A percentile compares a stretch with the other conserved stretches of the same genome.
These are phyloP conservation scores for Bromus sterilis DNA, from an alignment of 176 grass and related monocot species.

Conservation along the genomic window DNA sequence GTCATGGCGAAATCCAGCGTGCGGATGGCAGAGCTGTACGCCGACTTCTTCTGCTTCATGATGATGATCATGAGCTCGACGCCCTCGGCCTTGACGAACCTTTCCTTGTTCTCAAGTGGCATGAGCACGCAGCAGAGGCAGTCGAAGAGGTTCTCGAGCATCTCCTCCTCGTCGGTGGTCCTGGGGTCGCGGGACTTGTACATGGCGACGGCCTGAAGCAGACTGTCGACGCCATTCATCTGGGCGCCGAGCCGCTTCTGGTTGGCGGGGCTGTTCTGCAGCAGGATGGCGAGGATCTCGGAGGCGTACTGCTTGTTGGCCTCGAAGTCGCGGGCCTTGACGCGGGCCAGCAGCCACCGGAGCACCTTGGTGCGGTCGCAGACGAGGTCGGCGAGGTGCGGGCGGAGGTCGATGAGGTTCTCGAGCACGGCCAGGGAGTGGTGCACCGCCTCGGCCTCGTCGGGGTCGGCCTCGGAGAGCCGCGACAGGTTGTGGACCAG, in stretches of 20 bases:
- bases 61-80: slow-evolving; percentile 99
- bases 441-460: slow-evolving; percentile 75
- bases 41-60: slow-evolving; percentile 95
- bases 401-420: slow-evolving; percentile 83
- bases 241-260: slow-evolving; percentile 87
- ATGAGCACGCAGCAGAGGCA: slow-evolving; percentile 89
- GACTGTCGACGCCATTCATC: slow-evolving; percentile 78
- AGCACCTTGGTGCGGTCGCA: slow-evolving; percentile 83
- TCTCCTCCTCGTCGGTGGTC: slow-evolving; percentile 87
- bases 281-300: slow-evolving; percentile 81
- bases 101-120: slow-evolving; percentile 91
- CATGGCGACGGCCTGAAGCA: slow-evolving; percentile 84
- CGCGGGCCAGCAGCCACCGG: slow-evolving; percentile 67
- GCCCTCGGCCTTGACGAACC: slow-evolving; percentile 90
- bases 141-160: slow-evolving; percentile 95
- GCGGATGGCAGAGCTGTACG: slow-evolving; percentile 71
- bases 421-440: slow-evolving; percentile 71
- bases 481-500: slow-evolving; percentile 82
- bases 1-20: slow-evolving; percentile 95
- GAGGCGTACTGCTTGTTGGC: slow-evolving; percentile 96
- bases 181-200: slow-evolving; percentile 95
- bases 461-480: slow-evolving; percentile 70
- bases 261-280: slow-evolving; percentile 77
- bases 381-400: slow-evolving; percentile 65
- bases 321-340: slow-evolving; percentile 87